Percentiles rank a stretch among this genome's conserved stretches.
phyloP scores from a whole-genome alignment of 345 rosid genomes.

The Aurinia saxatilis region DNA sequence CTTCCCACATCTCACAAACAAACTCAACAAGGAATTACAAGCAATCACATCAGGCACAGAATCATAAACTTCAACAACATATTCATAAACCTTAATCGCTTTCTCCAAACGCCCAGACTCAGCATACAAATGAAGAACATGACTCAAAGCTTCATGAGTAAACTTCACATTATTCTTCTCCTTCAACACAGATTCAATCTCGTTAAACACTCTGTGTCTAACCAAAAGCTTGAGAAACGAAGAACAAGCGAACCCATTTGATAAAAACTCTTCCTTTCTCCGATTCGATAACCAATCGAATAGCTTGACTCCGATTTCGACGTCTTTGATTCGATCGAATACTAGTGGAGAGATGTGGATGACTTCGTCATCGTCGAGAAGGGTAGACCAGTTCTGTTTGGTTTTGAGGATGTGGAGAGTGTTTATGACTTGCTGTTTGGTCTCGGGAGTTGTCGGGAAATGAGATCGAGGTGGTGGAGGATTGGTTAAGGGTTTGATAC shows the following conservation, averaged over 20 bases:
- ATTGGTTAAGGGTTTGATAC: conserved; percentile 49
- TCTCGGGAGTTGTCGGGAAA: conserved; percentile 27
- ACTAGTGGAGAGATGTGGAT: conserved; percentile 56
- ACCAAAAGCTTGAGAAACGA: conserved; percentile 72
- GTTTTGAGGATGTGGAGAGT: conserved; percentile 48
- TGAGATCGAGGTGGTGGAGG: conserved; percentile 27
- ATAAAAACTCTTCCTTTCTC: conserved; percentile 16
- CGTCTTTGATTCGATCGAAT: conserved; percentile 57
- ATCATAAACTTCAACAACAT: conserved; percentile 21
- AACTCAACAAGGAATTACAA: conserved; percentile 58
- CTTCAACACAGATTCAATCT: conserved; percentile 41
- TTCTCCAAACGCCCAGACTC: conserved; percentile 41
- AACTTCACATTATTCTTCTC: conserved; percentile 37
- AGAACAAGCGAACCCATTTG: conserved; percentile 55
- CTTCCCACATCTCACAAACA: conserved; percentile 31
- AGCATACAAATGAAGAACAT: conserved; percentile 44
- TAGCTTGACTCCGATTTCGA: conserved; percentile 50
- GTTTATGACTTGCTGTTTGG: conserved; percentile 40
- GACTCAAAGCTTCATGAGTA: conserved; percentile 52
- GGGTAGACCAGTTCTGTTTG: conserved; percentile 37
- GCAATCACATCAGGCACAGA: conserved; percentile 52
- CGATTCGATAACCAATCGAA: conserved; percentile 47
- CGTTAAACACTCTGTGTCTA: conserved; percentile 38
- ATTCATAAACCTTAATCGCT: conserved; percentile 51
- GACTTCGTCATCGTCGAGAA: conserved; percentile 38